A percentile compares a stretch with the other conserved stretches of the same genome.
These are phyloP conservation scores for Coelastrella sp. DNA, from an alignment of 139 green algal species.

Conservation along the genomic window DNA sequence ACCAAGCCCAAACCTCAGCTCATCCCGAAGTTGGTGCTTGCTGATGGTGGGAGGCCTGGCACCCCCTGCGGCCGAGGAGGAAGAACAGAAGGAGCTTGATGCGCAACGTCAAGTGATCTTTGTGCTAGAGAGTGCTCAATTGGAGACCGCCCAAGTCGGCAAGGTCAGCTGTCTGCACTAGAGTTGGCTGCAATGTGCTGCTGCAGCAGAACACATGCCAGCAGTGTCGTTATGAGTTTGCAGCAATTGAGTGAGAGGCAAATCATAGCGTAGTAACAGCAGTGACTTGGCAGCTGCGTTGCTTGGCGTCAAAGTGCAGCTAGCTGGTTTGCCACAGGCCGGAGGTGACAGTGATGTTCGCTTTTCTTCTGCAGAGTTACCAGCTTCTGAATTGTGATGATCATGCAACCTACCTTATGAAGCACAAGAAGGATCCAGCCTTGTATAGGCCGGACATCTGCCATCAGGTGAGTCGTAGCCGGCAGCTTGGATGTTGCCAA, in stretches of 20 bases:
- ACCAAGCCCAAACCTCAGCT: no score
- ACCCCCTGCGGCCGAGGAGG: conserved; percentile 67
- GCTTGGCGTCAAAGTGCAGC: no score
- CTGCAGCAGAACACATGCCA: neutral
- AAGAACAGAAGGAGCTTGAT: conserved; percentile 49
- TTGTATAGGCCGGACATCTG: conserved; percentile 94
- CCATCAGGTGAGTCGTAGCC: conserved; percentile 92
- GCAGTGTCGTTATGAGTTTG: no score
- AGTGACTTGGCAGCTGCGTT: no score
- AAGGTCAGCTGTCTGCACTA: conserved; percentile 70
- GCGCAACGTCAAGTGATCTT: conserved; percentile 84
- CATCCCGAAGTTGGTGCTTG: no score
- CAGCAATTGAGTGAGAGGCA: no score
- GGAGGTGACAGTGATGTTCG: no score
- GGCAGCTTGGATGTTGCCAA: no score
- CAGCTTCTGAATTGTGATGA: conserved; percentile 97
- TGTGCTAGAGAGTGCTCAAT: conserved; percentile 91
- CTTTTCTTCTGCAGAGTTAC: conserved; percentile 68
- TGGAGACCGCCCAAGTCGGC: conserved; percentile 94
- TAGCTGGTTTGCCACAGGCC: no score
- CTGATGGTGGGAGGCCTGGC: conserved; percentile 70
- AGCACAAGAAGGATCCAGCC: conserved; percentile 89
- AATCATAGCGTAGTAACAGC: no score
- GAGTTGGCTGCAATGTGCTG: neutral
- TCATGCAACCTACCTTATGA: conserved; percentile 90